Base-by-base conservation (phyloP, 163 green algal species). In the Chlorella variabilis region DNA sequence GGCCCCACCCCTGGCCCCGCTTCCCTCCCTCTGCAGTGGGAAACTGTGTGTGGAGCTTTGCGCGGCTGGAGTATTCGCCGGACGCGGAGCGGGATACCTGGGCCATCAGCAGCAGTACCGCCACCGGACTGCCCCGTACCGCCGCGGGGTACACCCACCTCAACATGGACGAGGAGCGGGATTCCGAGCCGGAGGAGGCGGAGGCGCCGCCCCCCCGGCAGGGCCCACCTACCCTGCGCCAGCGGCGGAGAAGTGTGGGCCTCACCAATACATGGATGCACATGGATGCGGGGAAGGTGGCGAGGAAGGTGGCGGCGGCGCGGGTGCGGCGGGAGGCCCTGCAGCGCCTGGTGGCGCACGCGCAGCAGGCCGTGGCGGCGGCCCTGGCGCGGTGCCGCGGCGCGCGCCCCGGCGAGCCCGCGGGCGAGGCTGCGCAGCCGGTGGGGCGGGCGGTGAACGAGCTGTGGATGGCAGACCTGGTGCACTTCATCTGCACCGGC, bases 21-120 rank as follows among this genome's bases (percentile, higher is more conserved):
- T 73, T n/a, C 7, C 5, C 66, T 38, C 4, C 20, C n/a, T 29
- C 20, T 59, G 69, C 69, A 77, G 69, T 79, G 54, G 21, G 11
- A 34, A 70, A 69, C 54, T 42, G 8, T 2, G 20, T 79, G 3
- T 79, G 71, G 71, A 27, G 13, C 34, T 79, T 79, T 54, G 54
- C 51, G 4, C 71, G 71, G 2, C 54, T 69, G 34, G 71, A 54
- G 9, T 79, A 79, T 34, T 79, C 71, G 4, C 71, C 71, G 1
- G 36, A 8, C 20, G 15, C 15, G 23, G 45, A 56, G 54, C 36
- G 54, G 0, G 51, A 69, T 34, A 23, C 39, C 6, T 68, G 71
- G 54, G 56, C 69, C 1, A 17, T 63, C 29, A 45, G 45, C 69
- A 48, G 2, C 45, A 7, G 17, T 1, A 31, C 8, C 38, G n/a